These are phyloP conservation scores for Phalaenopsis equestris DNA, from an alignment of 106 monocot species.

Conservation along the genomic window DNA sequence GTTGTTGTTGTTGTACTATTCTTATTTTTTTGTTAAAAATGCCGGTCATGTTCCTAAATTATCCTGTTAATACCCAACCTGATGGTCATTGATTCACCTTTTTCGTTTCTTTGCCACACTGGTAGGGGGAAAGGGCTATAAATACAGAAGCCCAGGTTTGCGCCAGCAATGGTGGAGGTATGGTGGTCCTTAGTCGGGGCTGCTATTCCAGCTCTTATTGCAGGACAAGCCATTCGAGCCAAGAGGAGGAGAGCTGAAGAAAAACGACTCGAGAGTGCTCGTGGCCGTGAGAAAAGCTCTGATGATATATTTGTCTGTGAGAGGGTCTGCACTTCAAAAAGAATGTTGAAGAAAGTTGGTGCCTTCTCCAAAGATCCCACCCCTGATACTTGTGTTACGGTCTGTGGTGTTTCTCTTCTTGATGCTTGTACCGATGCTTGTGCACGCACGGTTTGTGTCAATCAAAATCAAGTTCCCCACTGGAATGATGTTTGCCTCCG, in stretches of 20 bases:
- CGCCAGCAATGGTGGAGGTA: slow-evolving; percentile 41
- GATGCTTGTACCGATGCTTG: slow-evolving; percentile 96
- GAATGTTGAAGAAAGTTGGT: slow-evolving; percentile 96
- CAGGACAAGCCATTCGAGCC: slow-evolving; percentile 60
- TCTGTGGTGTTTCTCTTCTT: slow-evolving; percentile 83
- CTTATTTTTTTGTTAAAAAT: too few relatives aligned
- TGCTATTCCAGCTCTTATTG: slow-evolving; percentile 70
- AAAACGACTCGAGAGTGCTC: slow-evolving; percentile 46
- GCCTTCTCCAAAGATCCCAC: slow-evolving; percentile 94
- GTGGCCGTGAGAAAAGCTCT: slow-evolving; percentile 82
- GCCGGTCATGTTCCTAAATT: too few relatives aligned
- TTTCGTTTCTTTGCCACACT: too few relatives aligned
- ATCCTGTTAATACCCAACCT: too few relatives aligned
- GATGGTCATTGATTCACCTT: too few relatives aligned
- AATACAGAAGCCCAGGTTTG: background rate
- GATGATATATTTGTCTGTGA: slow-evolving; percentile 94
- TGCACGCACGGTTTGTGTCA: slow-evolving; percentile 84
- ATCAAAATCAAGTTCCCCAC: slow-evolving; percentile 94
- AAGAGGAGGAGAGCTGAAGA: slow-evolving; percentile 64
- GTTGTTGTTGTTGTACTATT: too few relatives aligned
- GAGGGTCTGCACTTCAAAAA: slow-evolving; percentile 92
- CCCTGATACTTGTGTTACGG: slow-evolving; percentile 85
- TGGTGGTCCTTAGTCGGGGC: slow-evolving; percentile 90
- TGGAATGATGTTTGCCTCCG: slow-evolving; percentile 97
- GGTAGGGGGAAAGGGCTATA: too few relatives aligned